Evolutionary conservation across 306 rosid genomes (phyloP), one percentile per base, ranked within the genome.

Genomic region (Spatholobus suberectus): DNA sequence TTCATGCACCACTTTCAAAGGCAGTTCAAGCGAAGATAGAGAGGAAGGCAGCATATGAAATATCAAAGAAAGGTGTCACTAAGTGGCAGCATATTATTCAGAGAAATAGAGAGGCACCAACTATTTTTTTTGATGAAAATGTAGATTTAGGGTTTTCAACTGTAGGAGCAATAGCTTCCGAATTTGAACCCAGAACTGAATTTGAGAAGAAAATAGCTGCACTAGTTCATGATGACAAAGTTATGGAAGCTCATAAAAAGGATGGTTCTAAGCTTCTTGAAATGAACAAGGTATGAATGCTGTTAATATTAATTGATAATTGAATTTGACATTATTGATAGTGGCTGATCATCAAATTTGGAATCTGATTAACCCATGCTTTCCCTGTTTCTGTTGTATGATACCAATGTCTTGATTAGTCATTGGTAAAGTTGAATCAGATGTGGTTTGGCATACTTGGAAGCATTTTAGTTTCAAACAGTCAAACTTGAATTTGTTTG

Each of bases 201-300:
- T 91, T 96, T 62, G 99, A 96, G 90, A 94, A 65, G 91, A 90
- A 94, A 82, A 96, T 96, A 34, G 97, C 90, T 78, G 92, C 94
- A 51, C 67, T 96, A 27, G 83, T 90, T 69, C n/a, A 82, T 70
- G 84, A 86, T 79, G 90, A 86, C 43, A 49, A 84, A 73, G 81
- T 96, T 73, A 76, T 68, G 85, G 98, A 96, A 83, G 99, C 98
- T 87, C 94, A 96, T 84, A 78, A 59, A 52, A 90, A 87, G 6
- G 99, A 96, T 75, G 98, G 99, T 68, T 87, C 92, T 43, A 87
- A 87, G 87, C 92, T 96, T 81, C 98, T 96, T 85, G 98, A 92
- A 82, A 75, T 94, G 59, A 96, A 92, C 81, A 69, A 85, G 97
- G 99, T 94, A 86, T 63, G 59, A 6, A 73, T 79, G 51, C 38